Evolutionary conservation across 495 filamentous ascomycete species (phyloP).

Genomic region (Daldinia caldariorum): DNA sequence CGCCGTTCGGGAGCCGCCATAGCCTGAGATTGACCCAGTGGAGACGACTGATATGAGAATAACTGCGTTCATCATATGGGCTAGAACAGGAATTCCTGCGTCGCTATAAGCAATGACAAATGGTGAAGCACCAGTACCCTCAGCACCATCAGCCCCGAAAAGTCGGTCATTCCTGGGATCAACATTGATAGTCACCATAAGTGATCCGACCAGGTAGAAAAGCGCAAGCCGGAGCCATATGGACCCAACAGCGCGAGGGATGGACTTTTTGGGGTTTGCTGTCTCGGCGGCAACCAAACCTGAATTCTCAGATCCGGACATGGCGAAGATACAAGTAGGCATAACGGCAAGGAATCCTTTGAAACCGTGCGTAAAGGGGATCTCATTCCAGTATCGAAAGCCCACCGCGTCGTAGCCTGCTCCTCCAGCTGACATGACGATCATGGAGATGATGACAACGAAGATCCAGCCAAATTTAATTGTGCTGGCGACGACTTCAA

Average conservation of each 20-base stretch:
- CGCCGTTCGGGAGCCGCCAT: constrained; percentile 64
- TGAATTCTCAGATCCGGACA: constrained; percentile 67
- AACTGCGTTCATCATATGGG: constrained; percentile 71
- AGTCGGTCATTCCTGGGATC: constrained; percentile 58
- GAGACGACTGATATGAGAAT: constrained; percentile 63
- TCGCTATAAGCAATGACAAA: constrained; percentile 69
- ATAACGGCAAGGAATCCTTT: constrained; percentile 69
- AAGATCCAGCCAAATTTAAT: constrained; percentile 71
- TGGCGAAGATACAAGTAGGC: constrained; percentile 70
- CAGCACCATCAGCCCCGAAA: constrained; percentile 49
- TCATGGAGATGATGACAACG: constrained; percentile 68
- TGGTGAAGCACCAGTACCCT: constrained; percentile 64
- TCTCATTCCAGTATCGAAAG: constrained; percentile 61
- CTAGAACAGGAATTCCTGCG: constrained; percentile 67
- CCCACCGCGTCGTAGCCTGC: constrained; percentile 53
- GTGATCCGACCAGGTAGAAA: constrained; percentile 71
- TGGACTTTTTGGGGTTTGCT: constrained; percentile 62
- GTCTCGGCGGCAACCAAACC: constrained; percentile 70
- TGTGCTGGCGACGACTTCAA: constrained; percentile 70
- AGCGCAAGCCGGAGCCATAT: constrained; percentile 65
- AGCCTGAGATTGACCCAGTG: constrained; percentile 67
- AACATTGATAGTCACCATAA: constrained; percentile 71
- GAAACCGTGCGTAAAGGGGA: constrained; percentile 67
- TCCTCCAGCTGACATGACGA: constrained; percentile 69
- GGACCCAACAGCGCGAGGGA: constrained; percentile 66